These are phyloP conservation scores for Boletus pseudopeckii DNA, from an alignment of 768 basidiomycete species.

Conservation along the genomic window DNA sequence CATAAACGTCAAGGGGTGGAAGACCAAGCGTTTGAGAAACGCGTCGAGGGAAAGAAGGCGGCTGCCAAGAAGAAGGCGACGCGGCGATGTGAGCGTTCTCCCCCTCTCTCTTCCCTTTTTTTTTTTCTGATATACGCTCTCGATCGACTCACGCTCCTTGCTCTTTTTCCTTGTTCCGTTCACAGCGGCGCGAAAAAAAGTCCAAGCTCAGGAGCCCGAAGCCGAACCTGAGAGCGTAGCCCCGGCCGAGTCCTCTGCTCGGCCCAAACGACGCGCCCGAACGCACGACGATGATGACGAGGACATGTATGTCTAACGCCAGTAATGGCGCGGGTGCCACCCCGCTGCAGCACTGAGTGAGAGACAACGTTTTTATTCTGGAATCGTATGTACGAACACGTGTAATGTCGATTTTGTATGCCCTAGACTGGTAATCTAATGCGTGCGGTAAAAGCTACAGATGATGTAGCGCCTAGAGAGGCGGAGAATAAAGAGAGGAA, in stretches of 20 bases:
- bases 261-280: constrained; percentile 7
- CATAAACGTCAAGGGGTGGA: constrained; percentile 83
- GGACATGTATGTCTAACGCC: constrained; percentile 24
- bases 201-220: constrained; percentile 16
- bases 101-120: not conserved
- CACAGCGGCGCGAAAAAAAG: constrained; percentile 32
- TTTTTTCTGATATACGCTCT: not conserved
- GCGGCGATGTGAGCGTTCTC: constrained; percentile 35
- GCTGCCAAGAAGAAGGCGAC: constrained; percentile 75
- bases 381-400: constrained; percentile 8
- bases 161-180: not conserved
- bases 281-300: constrained; percentile 15
- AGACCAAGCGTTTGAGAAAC: constrained; percentile 86
- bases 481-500: not conserved
- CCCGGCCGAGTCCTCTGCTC: not conserved
- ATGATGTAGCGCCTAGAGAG: not conserved
- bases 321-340: not conserved
- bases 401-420: constrained; percentile 4
- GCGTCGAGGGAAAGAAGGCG: constrained; percentile 77
- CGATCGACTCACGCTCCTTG: not conserved
- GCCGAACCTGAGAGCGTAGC: constrained; percentile 2
- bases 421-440: constrained; percentile 6
- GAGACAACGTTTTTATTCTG: not conserved
- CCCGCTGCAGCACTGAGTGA: not conserved
- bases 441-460: constrained; percentile 12